A percentile compares a stretch with the other conserved stretches of the same genome.
Evolutionary conservation across 306 rosid genomes (phyloP).

Genomic region (Parietaria judaica): DNA sequence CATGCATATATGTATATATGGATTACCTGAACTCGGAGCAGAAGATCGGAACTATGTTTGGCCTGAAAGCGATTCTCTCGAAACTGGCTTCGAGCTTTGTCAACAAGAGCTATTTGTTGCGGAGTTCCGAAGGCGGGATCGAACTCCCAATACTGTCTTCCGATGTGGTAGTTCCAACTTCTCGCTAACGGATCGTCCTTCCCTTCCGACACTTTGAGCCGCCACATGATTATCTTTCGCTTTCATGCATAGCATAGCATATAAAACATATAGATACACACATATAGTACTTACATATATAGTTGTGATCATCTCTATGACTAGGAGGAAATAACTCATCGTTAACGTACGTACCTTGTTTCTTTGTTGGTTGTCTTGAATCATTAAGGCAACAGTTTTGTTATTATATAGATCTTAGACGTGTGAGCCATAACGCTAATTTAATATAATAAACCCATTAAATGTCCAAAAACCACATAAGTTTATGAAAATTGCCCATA

Average conservation of each 20-base stretch:
- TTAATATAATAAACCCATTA: too few species aligned
- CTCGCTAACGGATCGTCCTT: constrained; percentile 22
- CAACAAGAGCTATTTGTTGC: constrained; percentile 35
- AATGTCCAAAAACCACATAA: too few species aligned
- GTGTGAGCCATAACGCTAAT: too few species aligned
- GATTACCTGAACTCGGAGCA: constrained; percentile 62
- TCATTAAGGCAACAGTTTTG: too few species aligned
- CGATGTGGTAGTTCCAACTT: constrained; percentile 46
- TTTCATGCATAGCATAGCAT: neutral
- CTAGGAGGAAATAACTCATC: too few species aligned
- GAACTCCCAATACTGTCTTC: constrained; percentile 73
- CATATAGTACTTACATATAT: neutral
- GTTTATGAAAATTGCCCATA: too few species aligned
- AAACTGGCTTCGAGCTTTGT: constrained; percentile 30
- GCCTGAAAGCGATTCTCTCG: constrained; percentile 34
- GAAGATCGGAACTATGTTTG: constrained; percentile 58
- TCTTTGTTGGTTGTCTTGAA: too few species aligned
- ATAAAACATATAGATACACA: too few species aligned
- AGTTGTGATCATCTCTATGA: neutral
- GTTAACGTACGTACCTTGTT: too few species aligned
- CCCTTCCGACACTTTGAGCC: constrained; percentile 41
- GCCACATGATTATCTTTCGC: constrained; percentile 40
- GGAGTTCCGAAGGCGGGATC: constrained; percentile 30
- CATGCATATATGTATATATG: neutral
- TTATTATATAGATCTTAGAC: too few species aligned